Evolutionary conservation across 1,284 basidiomycete genomes (phyloP), one percentile per base, ranked within the genome.

Genomic region (Apiotrichum montevideense): DNA sequence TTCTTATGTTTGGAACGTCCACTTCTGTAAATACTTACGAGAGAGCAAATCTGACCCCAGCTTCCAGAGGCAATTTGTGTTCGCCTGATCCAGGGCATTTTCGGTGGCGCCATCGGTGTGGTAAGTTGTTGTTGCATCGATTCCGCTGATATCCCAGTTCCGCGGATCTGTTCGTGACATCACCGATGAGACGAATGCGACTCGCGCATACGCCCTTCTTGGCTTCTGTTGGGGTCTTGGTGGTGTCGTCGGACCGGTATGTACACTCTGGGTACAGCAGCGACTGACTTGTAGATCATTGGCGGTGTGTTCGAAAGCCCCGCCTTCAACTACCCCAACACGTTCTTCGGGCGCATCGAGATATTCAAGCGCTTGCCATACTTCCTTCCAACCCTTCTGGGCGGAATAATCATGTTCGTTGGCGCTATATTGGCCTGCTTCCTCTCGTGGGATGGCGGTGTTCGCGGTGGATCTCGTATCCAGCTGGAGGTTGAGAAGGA

Each of bases 171-270:
- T 98, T 46, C 80, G 90, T 29, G 87, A 88, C 60, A 83, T 98
- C 57, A 95, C 95, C 42, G 72, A 76, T 52, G 74, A 74, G 43
- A 90, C 85, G 55, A 97, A 97, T 73, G 93, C 96, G 75, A 90
- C 89, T 39, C 83, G 91, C 63, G 94, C 94, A 13, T 96, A 96
- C 72, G 91, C 91, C 48, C 89, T 94, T 63, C 81, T 97, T 52
- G 93, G 92, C 21, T 96, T 96, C 76, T 91, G 87, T 63, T 97
- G 94, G 94, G 94, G 93, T 61, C 85, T 97, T 69, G 94, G 94
- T 62, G 93, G 92, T 61, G 74, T 76, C 8, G 65, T 76, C 11
- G 74, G 74, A 55, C 74, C 74, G n/a, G 69, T 66, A 49, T 65
- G 10, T 37, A 9, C 39, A 6, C 1, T 7, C 40, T 37, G 10